Evolutionary conservation across 2,329 filamentous ascomycete species (phyloP), one percentile per base, ranked within the genome.

Genomic region (Mycosphaerella sp.): DNA sequence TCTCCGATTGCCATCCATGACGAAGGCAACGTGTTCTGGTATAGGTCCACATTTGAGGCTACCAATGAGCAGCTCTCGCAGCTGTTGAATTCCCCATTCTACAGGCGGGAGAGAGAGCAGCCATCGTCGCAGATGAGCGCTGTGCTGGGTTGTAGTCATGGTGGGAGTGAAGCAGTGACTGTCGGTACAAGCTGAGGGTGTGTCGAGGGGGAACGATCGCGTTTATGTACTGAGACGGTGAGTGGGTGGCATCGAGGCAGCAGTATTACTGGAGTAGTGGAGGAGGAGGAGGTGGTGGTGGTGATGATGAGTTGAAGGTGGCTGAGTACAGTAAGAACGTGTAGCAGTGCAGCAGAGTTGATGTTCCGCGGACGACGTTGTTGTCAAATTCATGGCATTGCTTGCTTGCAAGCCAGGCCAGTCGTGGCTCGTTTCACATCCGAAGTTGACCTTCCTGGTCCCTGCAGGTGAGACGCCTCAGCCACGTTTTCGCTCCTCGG

Each of bases 1-100:
- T 41, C 93, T 85, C 64, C 93, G 78, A 72, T 98, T 98, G 50
- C 93, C 93, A 68, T 98, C 93, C 93, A 98, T 98, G 62, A 96
- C 91, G 66, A 98, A 98, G n/a, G 93, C 93, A 54, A 98, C 82
- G 80, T 98, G 93, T 65, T 89, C 84, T 8, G 93, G 93, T 49
- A 98, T 85, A 1, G 89, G 89, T 0, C 93, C 93, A 71, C 96
- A 91, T 65, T 85, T 85, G 48, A 97, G 73, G 44, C 90, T 86
- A 49, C 89, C 88, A 61, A 98, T 93, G 56, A 97, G 78, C 44
- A 95, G 75, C 68, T 95, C 87, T 57, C 89, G 83, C 16, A 95
- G 72, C 62, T 85, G 82, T 53, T 81, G 82, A 54, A 94, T 76
- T n/a, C 79, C 81, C 85, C 88, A 96, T 80, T 95, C 89, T 61